These are phyloP conservation scores for Coccomyxa sp. DNA, from an alignment of 139 green algal species.

Conservation along the genomic window DNA sequence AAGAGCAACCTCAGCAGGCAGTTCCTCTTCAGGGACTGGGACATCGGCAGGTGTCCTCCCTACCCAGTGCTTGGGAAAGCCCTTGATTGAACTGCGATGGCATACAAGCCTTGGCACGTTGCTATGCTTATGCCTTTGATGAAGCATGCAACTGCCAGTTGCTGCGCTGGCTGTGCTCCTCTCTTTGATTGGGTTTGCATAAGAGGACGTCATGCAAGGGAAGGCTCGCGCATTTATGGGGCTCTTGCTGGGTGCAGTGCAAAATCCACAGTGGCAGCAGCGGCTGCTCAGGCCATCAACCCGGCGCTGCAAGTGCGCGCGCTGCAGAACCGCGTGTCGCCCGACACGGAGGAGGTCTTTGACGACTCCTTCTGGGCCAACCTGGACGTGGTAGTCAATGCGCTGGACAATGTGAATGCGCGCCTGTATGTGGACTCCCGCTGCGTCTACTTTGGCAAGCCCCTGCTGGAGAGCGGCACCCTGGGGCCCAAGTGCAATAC, in stretches of 20 bases:
- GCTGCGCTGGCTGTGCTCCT: background rate
- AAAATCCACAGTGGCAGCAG: conserved; percentile 78
- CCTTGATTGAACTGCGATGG: too few relatives aligned
- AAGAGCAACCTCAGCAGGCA: conserved; percentile 96
- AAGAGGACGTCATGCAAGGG: too few relatives aligned
- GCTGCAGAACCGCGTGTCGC: conserved; percentile 94
- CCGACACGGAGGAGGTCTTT: conserved; percentile 89
- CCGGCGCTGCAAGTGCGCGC: conserved; percentile 62
- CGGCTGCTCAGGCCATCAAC: conserved; percentile 83
- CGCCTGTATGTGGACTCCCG: conserved; percentile 87
- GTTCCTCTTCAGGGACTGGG: conserved; percentile 97
- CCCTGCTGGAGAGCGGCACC: conserved; percentile 93
- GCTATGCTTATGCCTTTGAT: too few relatives aligned
- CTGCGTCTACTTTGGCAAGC: conserved; percentile 98
- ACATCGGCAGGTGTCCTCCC: conserved; percentile 92
- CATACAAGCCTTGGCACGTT: too few relatives aligned
- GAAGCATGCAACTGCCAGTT: background rate
- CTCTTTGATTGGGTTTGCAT: too few relatives aligned
- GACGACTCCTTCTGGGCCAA: conserved; percentile 91
- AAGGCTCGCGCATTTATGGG: too few relatives aligned
- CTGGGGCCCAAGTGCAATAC: conserved; percentile 99
- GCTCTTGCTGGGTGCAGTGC: too few relatives aligned
- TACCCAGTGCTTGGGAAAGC: too few relatives aligned
- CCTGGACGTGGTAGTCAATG: conserved; percentile 93
- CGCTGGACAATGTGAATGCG: conserved; percentile 93